A percentile compares a stretch with the other conserved stretches of the same genome.
These are phyloP conservation scores for Oenanthe sinensis DNA, from an alignment of 129 eudicot genomes.

Conservation along the genomic window DNA sequence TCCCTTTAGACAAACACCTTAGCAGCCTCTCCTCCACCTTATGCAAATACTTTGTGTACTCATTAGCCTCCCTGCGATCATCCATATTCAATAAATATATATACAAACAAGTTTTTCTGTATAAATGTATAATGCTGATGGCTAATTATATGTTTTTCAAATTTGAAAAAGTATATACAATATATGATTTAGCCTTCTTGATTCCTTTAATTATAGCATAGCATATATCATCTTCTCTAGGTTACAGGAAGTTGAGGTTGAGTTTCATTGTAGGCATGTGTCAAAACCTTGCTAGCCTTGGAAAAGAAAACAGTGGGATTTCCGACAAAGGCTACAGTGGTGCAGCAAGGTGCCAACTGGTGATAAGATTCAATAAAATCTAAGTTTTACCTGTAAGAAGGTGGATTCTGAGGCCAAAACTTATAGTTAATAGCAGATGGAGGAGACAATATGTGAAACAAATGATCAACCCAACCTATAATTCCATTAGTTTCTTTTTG, in stretches of 20 bases:
- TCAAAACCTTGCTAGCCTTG: neutral
- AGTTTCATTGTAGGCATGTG: neutral
- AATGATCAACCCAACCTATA: conserved; percentile 89
- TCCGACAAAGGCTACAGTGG: neutral
- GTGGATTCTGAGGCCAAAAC: conserved; percentile 81
- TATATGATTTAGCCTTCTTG: neutral
- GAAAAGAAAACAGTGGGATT: neutral
- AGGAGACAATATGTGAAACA: conserved; percentile 78
- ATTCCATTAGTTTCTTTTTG: conserved; percentile 55
- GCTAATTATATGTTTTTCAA: neutral
- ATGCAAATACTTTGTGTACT: conserved; percentile 11
- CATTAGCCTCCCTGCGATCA: conserved; percentile 18
- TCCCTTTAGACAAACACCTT: conserved; percentile 13
- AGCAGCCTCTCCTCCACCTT: conserved; percentile 12
- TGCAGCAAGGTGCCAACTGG: neutral
- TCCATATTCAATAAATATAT: neutral
- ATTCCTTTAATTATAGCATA: neutral
- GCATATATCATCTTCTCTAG: neutral
- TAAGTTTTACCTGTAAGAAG: conserved; percentile 52
- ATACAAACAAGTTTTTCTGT: neutral
- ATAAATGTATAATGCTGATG: neutral
- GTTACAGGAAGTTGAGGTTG: neutral
- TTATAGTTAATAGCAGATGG: conserved; percentile 53
- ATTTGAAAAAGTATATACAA: neutral
- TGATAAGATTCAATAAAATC: neutral